Conservation (phyloP, 768 basidiomycete genomes). For the Mycena venus region DNA sequence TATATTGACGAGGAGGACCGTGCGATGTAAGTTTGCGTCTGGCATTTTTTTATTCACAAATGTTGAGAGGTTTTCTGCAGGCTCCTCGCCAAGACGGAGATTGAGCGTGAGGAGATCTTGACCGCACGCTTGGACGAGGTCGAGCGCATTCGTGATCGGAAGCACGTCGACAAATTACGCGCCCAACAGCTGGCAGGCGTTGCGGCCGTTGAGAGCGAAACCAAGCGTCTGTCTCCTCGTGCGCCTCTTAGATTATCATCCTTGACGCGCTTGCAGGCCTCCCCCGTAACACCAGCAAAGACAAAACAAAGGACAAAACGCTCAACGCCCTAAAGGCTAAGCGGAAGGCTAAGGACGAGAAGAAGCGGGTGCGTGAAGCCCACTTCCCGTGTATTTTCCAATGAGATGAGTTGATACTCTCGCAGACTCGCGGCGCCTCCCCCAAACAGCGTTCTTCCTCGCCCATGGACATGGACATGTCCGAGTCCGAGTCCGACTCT, state of each 20-base stretch:
- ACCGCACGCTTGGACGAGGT: conserved; percentile 85
- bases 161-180: conserved; percentile 80
- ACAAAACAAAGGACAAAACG: conserved; percentile 84
- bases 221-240: conserved; percentile 76
- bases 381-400: too few species aligned
- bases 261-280: background rate
- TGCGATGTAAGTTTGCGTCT: conserved; percentile 70
- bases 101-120: conserved; percentile 90
- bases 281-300: conserved; percentile 67
- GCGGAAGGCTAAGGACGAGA: conserved; percentile 91
- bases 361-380: conserved; percentile 82
- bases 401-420: too few species aligned
- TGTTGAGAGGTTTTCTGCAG: conserved; percentile 55
- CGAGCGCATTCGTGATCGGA: conserved; percentile 79
- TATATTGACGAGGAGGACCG: conserved; percentile 90
- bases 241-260: conserved; percentile 55
- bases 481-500: conserved; percentile 76
- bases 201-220: conserved; percentile 63
- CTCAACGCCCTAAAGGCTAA: conserved; percentile 89
- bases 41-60: conserved; percentile 39
- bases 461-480: conserved; percentile 89
- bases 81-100: conserved; percentile 83
- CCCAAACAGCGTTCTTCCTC: conserved; percentile 79
- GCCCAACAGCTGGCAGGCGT: conserved; percentile 69
- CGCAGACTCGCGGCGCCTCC: conserved; percentile 63